Base-by-base conservation (phyloP, 2,329 filamentous ascomycete species). In the Xylaria multiplex region DNA sequence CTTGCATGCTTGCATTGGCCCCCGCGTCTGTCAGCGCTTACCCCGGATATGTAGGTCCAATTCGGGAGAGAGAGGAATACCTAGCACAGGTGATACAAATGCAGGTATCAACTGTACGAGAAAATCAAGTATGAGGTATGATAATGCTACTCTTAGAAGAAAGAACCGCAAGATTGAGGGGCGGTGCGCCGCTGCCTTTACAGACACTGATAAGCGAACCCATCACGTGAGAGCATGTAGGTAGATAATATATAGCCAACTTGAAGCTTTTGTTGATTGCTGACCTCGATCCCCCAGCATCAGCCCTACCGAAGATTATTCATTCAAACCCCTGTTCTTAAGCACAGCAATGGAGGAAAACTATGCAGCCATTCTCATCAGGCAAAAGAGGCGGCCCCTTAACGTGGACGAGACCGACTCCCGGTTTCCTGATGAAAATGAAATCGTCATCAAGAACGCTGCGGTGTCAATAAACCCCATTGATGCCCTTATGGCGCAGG, bases 401-500 rank as follows among this genome's bases (percentile, higher is more conserved):
- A 24, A 53, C 8, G 55, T 70, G 14, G 63, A 65, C 13, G 63
- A 60, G 9, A 49, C 48, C 11, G 68, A 70, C 3, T 27, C 61
- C 19, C 65, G 66, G 27, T 68, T 60, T 27, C 59, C 68, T 2
- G 66, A 69, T n/a, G 67, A 69, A 56, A 42, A 67, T 59, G 68
- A 77, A 58, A 67, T 78, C 16, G 59, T 78, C 24, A 65, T 79
- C 46, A 71, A 69, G 46, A 77, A 75, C 58, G 62, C 59, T 22
- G 75, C 76, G 32, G 66, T 79, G 16, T 77, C 76, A 9, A 71
- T 79, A 63, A 80, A 79, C 75, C 66, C 73, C 68, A 46, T 79
- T 22, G 78, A 80, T 64, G 69, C 60, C 35, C 59, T 65, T 3
- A 75, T 76, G 56, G 77, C 79, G 63, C 46, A 42, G 0, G 60